Evolutionary conservation across 345 rosid genomes (phyloP), one percentile per base, ranked within the genome.

Genomic region (Melaleuca alternifolia): DNA sequence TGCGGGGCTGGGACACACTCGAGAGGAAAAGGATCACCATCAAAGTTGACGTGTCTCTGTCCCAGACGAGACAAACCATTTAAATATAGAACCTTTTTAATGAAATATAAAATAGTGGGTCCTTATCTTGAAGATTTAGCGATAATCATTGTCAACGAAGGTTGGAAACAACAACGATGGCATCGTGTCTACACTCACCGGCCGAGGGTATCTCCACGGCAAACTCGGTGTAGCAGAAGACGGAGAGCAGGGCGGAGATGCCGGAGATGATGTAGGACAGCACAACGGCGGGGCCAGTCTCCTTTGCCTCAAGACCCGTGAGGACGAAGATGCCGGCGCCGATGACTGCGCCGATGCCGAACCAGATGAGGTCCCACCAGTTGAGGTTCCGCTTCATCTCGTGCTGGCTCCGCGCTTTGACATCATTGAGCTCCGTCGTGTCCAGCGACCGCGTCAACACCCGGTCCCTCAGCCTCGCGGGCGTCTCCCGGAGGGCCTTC

Each of bases 361-460:
- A 92, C 92, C 93, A 91, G 5, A 92, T 89, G 23, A 92, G 89
- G 51, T 92, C 93, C 91, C 92, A 92, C 93, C 93, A 92, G 11
- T 51, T 87, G 82, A 92, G 90, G 46, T 85, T 90, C 89, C 87
- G 90, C 86, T 91, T 89, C 93, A 92, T 92, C 87, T 92, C 91
- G 71, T 89, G 89, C 87, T 87, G 88, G 86, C 92, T 90, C 82
- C 84, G 83, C 33, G 91, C 90, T 87, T 85, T 90, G n/a, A 92
- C 82, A 84, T 90, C 92, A 28, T 87, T 59, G 84, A 91, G 76
- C 89, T 92, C 92, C 3, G 81, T 83, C 5, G 90, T 14, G 83
- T 91, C 92, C 82, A 87, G 28, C 14, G 93, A 92, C 51, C 92
- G 87, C 10, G 91, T 18, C 50, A 89, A 12, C 26, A 89, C 53